A percentile compares a stretch with the other conserved stretches of the same genome.
These are phyloP conservation scores for Kickxella alabastrina DNA, from an alignment of 192 early-diverging fungal genomes.

Conservation along the genomic window DNA sequence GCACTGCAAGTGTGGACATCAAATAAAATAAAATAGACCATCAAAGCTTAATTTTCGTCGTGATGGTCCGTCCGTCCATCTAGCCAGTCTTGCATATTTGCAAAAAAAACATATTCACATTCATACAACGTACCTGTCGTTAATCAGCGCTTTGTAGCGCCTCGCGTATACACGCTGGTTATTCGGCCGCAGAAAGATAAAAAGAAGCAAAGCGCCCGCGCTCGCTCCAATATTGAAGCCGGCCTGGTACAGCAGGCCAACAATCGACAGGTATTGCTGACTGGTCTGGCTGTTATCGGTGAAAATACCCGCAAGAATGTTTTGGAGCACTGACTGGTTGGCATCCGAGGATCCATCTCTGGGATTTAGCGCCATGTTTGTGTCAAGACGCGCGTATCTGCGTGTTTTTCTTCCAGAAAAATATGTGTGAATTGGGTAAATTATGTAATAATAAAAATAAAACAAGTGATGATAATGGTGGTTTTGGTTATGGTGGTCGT, in stretches of 20 bases:
- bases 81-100: too few species aligned
- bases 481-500: too few species aligned
- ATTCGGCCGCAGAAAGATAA: constrained; percentile 56
- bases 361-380: too few species aligned
- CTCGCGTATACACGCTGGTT: constrained; percentile 54
- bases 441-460: too few species aligned
- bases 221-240: constrained; percentile 59
- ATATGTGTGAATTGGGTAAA: too few species aligned
- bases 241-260: constrained; percentile 59
- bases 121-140: constrained; percentile 24
- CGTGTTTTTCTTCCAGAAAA: too few species aligned
- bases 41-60: neutral
- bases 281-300: constrained; percentile 40
- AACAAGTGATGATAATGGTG: too few species aligned
- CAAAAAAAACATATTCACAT: too few species aligned
- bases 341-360: too few species aligned
- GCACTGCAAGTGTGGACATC: neutral
- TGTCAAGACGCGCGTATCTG: too few species aligned
- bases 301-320: constrained; percentile 48
- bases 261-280: constrained; percentile 47
- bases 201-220: constrained; percentile 53
- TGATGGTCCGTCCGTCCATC: too few species aligned
- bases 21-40: constrained; percentile 10
- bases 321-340: constrained; percentile 25
- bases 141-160: constrained; percentile 49